These are phyloP conservation scores for Fusarium fujikuroi DNA, from an alignment of 2,329 filamentous ascomycete genomes.

Conservation along the genomic window DNA sequence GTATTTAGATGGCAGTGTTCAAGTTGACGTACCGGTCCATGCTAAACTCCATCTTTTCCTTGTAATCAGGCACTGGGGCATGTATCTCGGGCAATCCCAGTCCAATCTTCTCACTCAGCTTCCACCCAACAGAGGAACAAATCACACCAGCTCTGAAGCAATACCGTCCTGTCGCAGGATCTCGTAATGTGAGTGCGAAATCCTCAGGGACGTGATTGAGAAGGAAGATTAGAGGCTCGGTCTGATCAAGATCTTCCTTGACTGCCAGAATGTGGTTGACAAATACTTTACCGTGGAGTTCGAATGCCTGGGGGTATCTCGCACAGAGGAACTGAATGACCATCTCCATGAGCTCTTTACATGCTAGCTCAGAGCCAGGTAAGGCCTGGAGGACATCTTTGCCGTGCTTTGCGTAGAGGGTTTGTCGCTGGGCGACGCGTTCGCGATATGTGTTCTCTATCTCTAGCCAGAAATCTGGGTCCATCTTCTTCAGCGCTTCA, in stretches of 20 bases:
- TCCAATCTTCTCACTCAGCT: constrained; percentile 78
- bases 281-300: constrained; percentile 67
- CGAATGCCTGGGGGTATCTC: constrained; percentile 81
- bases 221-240: constrained; percentile 75
- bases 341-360: constrained; percentile 91
- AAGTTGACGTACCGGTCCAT: constrained; percentile 75
- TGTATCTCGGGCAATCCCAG: constrained; percentile 78
- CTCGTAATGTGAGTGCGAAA: constrained; percentile 79
- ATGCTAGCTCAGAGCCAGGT: constrained; percentile 80
- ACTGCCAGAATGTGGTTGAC: constrained; percentile 75
- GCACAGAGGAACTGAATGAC: constrained; percentile 80
- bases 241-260: constrained; percentile 67
- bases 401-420: constrained; percentile 71
- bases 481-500: constrained; percentile 78
- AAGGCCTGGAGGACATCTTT: constrained; percentile 72
- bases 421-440: constrained; percentile 75
- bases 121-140: constrained; percentile 85
- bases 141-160: constrained; percentile 79
- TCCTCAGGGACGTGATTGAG: constrained; percentile 86
- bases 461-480: constrained; percentile 90
- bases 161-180: constrained; percentile 77
- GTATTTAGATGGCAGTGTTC: accelerated
- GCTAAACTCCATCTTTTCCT: constrained; percentile 86
- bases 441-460: constrained; percentile 77
- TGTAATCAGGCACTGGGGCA: constrained; percentile 80